Evolutionary conservation across 805 yeast species (phyloP), one percentile per base, ranked within the genome.

Genomic region (Spathaspora boniae): DNA sequence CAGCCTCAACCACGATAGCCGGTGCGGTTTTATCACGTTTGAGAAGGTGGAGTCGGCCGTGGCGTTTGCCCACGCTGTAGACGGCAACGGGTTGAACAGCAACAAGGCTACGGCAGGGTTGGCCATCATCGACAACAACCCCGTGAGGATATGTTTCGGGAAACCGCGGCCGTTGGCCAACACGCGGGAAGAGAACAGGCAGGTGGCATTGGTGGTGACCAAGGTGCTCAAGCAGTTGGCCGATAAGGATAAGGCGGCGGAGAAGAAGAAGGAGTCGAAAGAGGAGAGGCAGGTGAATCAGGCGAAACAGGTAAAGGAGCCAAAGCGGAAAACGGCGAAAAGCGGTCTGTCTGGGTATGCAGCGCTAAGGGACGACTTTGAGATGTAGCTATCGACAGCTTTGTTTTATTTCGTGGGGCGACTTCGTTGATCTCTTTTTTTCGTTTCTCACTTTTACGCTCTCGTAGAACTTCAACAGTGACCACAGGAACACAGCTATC

Each of bases 11-110:
- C 86, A 80, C 43, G 58, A 64, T 16, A 81, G 88, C 2, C 62
- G 72, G 36, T 74, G 82, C 50, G 95, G 86, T 4, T 83, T 66
- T 50, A 60, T 84, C 2, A 67, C 72, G n/a, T 84, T 76, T 48
- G 46, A 54, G 4, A 60, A 64, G 3, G 55, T 82, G 31, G 43
- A 50, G 3, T 58, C 66, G 3, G 89, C 91, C 1, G 81, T 78
- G 34, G 44, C 40, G 3, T 60, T 61, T 39, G 65, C 65, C 1
- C 30, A 37, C 7, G 20, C 48, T 4, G 43, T 64, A 9, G 22
- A 31, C 3, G 31, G 21, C 4, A 53, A 56, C 25, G 66, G 60
- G 3, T 41, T 54, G 34, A 62, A 60, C 40, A 27, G 31, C 16
- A 55, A 54, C 29, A 41, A 39, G 9, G 22, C 36, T 16, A 56